Evolutionary conservation across 164 flowering plant species (phyloP).

Genomic region (grape (Vitis vinifera)): DNA sequence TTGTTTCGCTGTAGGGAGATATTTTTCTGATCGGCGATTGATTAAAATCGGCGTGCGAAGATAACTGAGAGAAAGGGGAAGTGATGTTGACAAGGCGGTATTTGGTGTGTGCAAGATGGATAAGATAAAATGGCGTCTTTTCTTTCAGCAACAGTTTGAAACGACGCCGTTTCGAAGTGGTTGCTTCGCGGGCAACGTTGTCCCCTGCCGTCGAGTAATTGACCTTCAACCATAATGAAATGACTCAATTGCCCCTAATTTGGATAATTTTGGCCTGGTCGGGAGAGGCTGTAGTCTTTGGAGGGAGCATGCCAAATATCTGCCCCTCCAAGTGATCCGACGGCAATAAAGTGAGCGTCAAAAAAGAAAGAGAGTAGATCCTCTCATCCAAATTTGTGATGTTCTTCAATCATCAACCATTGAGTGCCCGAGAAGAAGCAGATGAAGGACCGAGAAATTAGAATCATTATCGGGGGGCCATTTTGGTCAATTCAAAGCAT

Average conservation of each 20-base stretch:
- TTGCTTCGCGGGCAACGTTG: neutral
- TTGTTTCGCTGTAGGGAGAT: neutral
- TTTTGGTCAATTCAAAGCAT: constrained; percentile 5
- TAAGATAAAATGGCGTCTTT: constrained; percentile 1
- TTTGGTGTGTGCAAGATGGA: neutral
- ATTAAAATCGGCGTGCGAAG: neutral
- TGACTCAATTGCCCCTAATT: neutral
- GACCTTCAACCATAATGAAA: neutral
- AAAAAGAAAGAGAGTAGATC: too few species aligned
- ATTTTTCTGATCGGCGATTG: neutral
- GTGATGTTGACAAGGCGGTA: constrained; percentile 5
- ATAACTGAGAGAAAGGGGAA: neutral
- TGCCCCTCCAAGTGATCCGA: too few species aligned
- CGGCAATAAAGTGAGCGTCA: too few species aligned
- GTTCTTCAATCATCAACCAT: neutral
- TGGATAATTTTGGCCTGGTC: too few species aligned
- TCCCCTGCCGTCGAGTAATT: neutral
- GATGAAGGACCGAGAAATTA: neutral
- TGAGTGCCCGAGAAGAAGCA: neutral
- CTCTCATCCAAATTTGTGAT: too few species aligned
- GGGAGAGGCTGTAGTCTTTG: too few species aligned
- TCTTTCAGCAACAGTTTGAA: neutral
- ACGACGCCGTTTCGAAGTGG: constrained; percentile 9
- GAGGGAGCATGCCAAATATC: too few species aligned
- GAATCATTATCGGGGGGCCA: neutral